Evolutionary conservation across 2,329 filamentous ascomycete genomes (phyloP).

Genomic region (Aspergillus melleus): DNA sequence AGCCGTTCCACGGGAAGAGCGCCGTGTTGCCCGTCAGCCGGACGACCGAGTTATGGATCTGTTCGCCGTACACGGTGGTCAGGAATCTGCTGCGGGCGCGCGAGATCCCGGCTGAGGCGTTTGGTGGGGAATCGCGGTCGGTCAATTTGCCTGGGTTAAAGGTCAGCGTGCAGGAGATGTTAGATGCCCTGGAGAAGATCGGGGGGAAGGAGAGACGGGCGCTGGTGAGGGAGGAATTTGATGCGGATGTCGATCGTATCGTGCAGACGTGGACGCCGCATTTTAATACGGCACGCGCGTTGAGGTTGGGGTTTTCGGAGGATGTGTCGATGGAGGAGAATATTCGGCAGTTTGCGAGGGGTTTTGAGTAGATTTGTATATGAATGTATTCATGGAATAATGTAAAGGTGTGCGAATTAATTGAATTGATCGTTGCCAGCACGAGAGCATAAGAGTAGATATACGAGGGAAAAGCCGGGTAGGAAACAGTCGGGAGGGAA

Average conservation of each 20-base stretch:
- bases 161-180: slow-evolving; percentile 60
- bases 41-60: slow-evolving; percentile 59
- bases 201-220: slow-evolving; percentile 57
- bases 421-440: too few species aligned
- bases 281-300: slow-evolving; percentile 56
- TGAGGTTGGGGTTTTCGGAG: slow-evolving; percentile 47
- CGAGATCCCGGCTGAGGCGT: slow-evolving; percentile 50
- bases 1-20: slow-evolving; percentile 53
- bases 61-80: slow-evolving; percentile 55
- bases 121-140: slow-evolving; percentile 55
- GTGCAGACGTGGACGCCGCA: slow-evolving; percentile 61
- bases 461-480: not conserved
- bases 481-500: slow-evolving; percentile 34
- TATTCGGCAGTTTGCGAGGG: slow-evolving; percentile 39
- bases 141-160: slow-evolving; percentile 57
- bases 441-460: not conserved
- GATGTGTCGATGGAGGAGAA: slow-evolving; percentile 45
- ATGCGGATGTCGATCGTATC: slow-evolving; percentile 57
- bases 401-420: too few species aligned
- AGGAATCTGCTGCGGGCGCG: slow-evolving; percentile 56
- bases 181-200: slow-evolving; percentile 58
- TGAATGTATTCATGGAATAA: too few species aligned
- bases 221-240: slow-evolving; percentile 56
- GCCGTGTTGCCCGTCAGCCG: slow-evolving; percentile 53
- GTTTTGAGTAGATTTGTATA: slow-evolving; percentile 26